Base-by-base conservation (phyloP, 306 rosid genomes). In the Quercus ilex region DNA sequence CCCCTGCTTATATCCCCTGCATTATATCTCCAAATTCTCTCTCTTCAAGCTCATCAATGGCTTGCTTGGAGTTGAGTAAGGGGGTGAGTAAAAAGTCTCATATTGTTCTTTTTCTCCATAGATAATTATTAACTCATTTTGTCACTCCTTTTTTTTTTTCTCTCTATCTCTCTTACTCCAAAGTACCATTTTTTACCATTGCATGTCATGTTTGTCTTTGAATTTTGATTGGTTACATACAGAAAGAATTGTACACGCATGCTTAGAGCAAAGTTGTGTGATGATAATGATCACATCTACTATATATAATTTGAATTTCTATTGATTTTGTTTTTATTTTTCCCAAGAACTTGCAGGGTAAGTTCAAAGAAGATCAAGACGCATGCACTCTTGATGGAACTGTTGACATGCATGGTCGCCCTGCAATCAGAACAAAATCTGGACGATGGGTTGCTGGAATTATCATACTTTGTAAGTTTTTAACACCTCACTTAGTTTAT, bases 391-490 rank as follows among this genome's bases (percentile, higher is more conserved):
- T 91, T 79, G 99, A 96, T 83, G 98, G 99, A 5, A 90, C 87
- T 43, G 90, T 96, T 69, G 97, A 90, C 79, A 83, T 86, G 90
- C 91, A 91, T 69, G 94, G 93, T 71, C 88, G 81, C 28, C 96
- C 97, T 19, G 99, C 99, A 63, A 91, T 93, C 77, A 85, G 91
- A 83, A 73, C 80, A 68, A 90, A 91, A 88, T 89, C 99, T 33
- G 99, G 99, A 69, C 78, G 89, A 85, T 93, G 99, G 99, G 77
- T 83, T 79, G 99, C 98, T 72, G 99, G 90, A 85, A 91, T 64
- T 59, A 91, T 93, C 88, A 83, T 96, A 67, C 98, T 96, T 67
- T 80, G 99, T 96, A 93, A 90, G 94, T 41, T 41, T 8, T 41
- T 41, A 41, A 41, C 12, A 23, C 58, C 38, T 67, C 25, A 5